Base-by-base conservation (phyloP, 2,329 filamentous ascomycete genomes). In the Colletotrichum sp. region DNA sequence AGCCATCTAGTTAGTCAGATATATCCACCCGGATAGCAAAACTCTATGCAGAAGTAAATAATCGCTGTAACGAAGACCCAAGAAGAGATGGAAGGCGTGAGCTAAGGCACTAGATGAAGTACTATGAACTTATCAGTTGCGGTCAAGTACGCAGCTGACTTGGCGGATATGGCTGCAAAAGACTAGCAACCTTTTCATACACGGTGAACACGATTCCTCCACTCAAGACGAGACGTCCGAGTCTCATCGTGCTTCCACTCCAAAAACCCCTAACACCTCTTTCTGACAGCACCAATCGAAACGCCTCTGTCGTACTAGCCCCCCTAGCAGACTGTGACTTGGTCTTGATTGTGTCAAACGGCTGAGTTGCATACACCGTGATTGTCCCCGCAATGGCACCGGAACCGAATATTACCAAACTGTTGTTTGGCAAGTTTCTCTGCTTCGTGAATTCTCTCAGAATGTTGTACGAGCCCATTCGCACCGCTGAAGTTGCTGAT, bases 221-320 rank as follows among this genome's bases (percentile, higher is more conserved):
- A 76, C 90, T 91, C 58, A 93, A 86, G 1, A 93, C 86, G 5
- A 92, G 87, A 74, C 92, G 81, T 1, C 91, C 91, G 29, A 94
- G 78, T 70, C 92, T 85, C 92, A 94, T 93, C 0, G 90, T 90
- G 38, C 91, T 93, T 1, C 92, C 92, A 72, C 88, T 90, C 92
- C 92, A 94, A 74, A 93, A 90, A 0, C 89, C 91, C 51, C 83
- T 85, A 3, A 93, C 76, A 0, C 92, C 92, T 75, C 89, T 87
- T 76, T 93, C 90, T 1, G 82, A 79, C 66, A 90, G 79, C 6
- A 93, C 85, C 66, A 86, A 87, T 65, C 82, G 83, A 5, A 91
- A 84, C 0, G 91, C 91, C 74, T 93, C 90, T 0, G 84, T 80
- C 3, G 90, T 91, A 3, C 87, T 89, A 3, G 89, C 88, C 6